A percentile compares a stretch with the other conserved stretches of the same genome.
Evolutionary conservation across 2,329 filamentous ascomycete genomes (phyloP).

Genomic region (Uncinocarpus reesii): DNA sequence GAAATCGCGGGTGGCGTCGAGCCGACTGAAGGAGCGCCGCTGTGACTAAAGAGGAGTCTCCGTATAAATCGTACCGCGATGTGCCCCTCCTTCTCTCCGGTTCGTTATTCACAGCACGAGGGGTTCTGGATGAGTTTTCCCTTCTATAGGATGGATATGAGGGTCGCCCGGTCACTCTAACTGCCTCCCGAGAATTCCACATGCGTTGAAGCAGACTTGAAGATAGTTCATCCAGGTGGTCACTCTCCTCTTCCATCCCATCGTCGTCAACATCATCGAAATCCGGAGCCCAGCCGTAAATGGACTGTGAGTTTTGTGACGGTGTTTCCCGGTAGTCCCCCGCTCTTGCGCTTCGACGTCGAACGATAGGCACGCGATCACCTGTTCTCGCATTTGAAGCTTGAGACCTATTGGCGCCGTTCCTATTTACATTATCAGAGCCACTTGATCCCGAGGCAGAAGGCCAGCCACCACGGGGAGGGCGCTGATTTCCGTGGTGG

Average conservation of each 20-base stretch:
- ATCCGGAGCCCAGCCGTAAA: constrained; percentile 53
- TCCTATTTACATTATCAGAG: not conserved
- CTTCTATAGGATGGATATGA: constrained; percentile 19
- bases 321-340: constrained; percentile 43
- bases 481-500: not conserved
- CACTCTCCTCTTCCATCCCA: not conserved
- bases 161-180: not conserved
- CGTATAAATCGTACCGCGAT: constrained; percentile 2
- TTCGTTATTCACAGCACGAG: constrained; percentile 18
- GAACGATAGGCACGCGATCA: constrained; percentile 33
- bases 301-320: constrained; percentile 43
- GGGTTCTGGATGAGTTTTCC: constrained; percentile 19
- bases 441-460: constrained; percentile 3
- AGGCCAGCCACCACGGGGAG: constrained; percentile 4
- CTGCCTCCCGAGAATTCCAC: constrained; percentile 21
- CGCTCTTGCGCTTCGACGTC: constrained; percentile 26
- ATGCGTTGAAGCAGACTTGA: constrained; percentile 23
- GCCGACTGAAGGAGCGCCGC: constrained; percentile 35
- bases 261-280: constrained; percentile 28
- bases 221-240: constrained; percentile 14
- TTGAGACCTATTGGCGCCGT: not conserved
- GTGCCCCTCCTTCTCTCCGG: constrained; percentile 18
- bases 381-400: not conserved
- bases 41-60: constrained; percentile 17
- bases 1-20: constrained; percentile 31